A percentile compares a stretch with the other conserved stretches of the same genome.
Conservation (phyloP, 768 basidiomycete genomes). For the Wakefieldia striispora region DNA sequence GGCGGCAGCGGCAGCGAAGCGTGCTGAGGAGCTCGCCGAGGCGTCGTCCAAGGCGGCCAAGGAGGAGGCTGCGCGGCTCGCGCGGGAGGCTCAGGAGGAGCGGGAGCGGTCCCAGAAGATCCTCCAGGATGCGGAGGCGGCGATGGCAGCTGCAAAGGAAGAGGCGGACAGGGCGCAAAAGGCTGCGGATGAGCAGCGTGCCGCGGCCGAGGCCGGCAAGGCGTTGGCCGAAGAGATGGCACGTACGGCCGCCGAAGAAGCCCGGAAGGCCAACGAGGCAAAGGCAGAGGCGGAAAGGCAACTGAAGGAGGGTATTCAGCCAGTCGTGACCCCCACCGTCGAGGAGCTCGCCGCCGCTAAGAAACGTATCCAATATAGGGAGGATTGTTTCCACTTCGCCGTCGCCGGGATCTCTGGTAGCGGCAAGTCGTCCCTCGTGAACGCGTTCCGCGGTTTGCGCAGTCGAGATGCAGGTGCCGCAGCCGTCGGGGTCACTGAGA, state of each 20-base stretch:
- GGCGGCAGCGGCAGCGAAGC: not conserved
- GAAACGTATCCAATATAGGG: constrained; percentile 20
- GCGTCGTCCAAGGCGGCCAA: constrained; percentile 8
- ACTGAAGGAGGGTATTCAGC: constrained; percentile 24
- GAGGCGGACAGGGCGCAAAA: constrained; percentile 10
- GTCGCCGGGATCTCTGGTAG: constrained; percentile 34
- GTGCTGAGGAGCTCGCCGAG: constrained; percentile 9
- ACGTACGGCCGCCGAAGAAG: constrained; percentile 16
- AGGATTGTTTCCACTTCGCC: constrained; percentile 34
- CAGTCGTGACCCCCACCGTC: constrained; percentile 12
- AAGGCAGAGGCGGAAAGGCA: constrained; percentile 15
- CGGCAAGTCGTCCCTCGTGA: constrained; percentile 39
- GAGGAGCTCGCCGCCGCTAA: constrained; percentile 16
- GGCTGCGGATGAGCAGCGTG: constrained; percentile 20
- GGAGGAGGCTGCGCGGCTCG: constrained; percentile 18
- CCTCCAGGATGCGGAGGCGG: constrained; percentile 16
- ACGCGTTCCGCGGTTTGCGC: constrained; percentile 34
- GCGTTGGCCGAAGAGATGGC: constrained; percentile 14
- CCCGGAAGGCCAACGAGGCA: constrained; percentile 14
- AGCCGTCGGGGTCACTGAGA: constrained; percentile 19
- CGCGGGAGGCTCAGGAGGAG: constrained; percentile 13
- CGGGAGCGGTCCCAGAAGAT: constrained; percentile 9
- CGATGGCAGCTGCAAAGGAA: constrained; percentile 10
- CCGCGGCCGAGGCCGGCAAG: constrained; percentile 14
- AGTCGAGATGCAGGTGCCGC: constrained; percentile 15